Evolutionary conservation across 2,329 filamentous ascomycete species (phyloP), one percentile per base, ranked within the genome.

Genomic region (Pseudopithomyces chartarum): DNA sequence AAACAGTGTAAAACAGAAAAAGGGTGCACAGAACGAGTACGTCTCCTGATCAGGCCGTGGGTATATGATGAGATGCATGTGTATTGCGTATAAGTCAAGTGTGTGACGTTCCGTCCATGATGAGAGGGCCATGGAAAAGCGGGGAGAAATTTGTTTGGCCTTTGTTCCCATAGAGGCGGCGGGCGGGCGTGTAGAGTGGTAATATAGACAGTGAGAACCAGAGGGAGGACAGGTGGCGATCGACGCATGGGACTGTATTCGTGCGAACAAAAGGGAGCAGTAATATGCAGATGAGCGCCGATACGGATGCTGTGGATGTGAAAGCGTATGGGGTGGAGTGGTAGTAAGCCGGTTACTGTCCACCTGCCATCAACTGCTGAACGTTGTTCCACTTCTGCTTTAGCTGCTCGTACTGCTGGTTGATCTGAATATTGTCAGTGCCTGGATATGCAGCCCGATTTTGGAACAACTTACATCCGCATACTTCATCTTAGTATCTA

Each of bases 401-500:
- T 54, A 82, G 70, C 7, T 69, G 69, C 53, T 82, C 80, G 63
- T 80, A 73, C 55, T 82, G 79, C 51, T 79, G 74, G 62, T 81
- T 80, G 54, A 79, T 76, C 80, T 82, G 62, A 29, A 36, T 39
- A 8, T 36, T 23, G 55, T 73, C 62, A 74, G 66, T 42, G 8
- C 15, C 17, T 43, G 23, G 50, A 22, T 19, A 13, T n/a, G n/a
- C 20, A 7, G 33, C 38, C 12, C 12, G 12, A 4, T 15, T 17
- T 29, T 17, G 26, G 26, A 8, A 29, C 36, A 34, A 81, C 88
- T 81, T 83, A 97, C 94, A 88, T 97, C 92, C 53, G 95, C 95
- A 80, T 93, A 92, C 70, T 87, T 86, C 90, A 99, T 90, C 84
- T 99, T 99, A 1, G 92, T 95, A 73, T 89, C 87, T 61, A 99